Evolutionary conservation across 2,329 filamentous ascomycete genomes (phyloP).

Genomic region (Arachnomyces sp.): DNA sequence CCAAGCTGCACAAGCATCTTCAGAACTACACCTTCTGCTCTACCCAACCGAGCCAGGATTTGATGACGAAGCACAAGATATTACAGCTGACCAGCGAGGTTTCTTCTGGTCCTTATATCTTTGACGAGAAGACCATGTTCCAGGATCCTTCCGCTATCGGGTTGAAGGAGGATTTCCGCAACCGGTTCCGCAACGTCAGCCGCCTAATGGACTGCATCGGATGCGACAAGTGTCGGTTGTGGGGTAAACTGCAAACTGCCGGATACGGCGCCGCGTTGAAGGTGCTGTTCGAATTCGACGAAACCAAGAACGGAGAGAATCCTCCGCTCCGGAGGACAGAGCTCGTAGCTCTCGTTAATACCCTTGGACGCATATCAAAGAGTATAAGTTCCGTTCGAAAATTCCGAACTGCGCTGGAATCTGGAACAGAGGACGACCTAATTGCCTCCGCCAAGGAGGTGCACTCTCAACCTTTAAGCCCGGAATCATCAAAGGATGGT

Average conservation of each 20-base stretch:
- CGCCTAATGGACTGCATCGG: slow-evolving; percentile 98
- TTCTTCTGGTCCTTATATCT: slow-evolving; percentile 64
- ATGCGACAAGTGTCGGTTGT: slow-evolving; percentile 95
- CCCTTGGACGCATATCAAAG: slow-evolving; percentile 76
- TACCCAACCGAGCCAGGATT: slow-evolving; percentile 72
- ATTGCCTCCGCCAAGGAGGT: slow-evolving; percentile 16
- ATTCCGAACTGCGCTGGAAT: slow-evolving; percentile 53
- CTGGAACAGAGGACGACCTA: slow-evolving; percentile 23
- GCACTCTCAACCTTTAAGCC: slow-evolving; percentile 14
- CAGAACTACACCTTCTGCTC: slow-evolving; percentile 85
- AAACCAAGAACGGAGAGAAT: slow-evolving; percentile 53
- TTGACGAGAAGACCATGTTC: slow-evolving; percentile 95
- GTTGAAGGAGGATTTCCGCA: slow-evolving; percentile 93
- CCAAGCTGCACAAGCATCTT: slow-evolving; percentile 79
- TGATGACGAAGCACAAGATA: slow-evolving; percentile 71
- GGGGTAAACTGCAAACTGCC: slow-evolving; percentile 93
- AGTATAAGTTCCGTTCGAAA: slow-evolving; percentile 67
- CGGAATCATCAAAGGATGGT: slow-evolving; percentile 25
- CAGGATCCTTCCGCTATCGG: slow-evolving; percentile 57
- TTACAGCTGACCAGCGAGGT: slow-evolving; percentile 66
- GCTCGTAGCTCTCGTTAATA: slow-evolving; percentile 90
- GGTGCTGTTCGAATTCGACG: slow-evolving; percentile 88
- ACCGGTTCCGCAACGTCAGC: slow-evolving; percentile 93
- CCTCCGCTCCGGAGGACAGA: slow-evolving; percentile 80
- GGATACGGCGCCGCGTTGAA: slow-evolving; percentile 94